phyloP scores from a whole-genome alignment of 192 early-diverging fungal genomes.

The Coemansia sp. region DNA sequence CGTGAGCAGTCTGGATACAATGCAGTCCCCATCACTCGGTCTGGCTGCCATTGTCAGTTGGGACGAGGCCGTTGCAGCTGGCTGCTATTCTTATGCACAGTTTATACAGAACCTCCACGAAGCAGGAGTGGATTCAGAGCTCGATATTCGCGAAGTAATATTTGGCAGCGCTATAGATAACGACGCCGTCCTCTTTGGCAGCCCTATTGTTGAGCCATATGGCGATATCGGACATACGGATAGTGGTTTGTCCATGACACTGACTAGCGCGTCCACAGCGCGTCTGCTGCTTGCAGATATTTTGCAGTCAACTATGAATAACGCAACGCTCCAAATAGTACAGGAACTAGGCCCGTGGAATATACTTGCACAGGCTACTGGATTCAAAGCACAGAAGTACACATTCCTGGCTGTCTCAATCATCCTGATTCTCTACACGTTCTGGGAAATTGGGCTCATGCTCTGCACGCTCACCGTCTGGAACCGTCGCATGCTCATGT shows the following conservation, averaged over 20 bases:
- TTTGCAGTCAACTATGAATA: neutral
- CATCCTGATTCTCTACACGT: slow-evolving; percentile 25
- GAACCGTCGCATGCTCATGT: slow-evolving; percentile 46
- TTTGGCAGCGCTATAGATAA: slow-evolving; percentile 25
- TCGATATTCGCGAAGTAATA: slow-evolving; percentile 10
- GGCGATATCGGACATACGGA: slow-evolving; percentile 5
- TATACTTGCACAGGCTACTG: slow-evolving; percentile 7
- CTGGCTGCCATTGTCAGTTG: slow-evolving; percentile 24
- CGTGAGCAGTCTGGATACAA: neutral
- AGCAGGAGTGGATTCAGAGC: neutral
- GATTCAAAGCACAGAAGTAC: slow-evolving; percentile 26
- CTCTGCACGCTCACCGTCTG: slow-evolving; percentile 32
- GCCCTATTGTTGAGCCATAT: slow-evolving; percentile 40
- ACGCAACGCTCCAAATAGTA: neutral
- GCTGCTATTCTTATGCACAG: slow-evolving; percentile 36
- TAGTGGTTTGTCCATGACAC: neutral
- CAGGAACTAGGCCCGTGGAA: slow-evolving; percentile 30
- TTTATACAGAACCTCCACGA: slow-evolving; percentile 7
- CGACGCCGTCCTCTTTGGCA: slow-evolving; percentile 13
- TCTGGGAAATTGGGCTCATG: slow-evolving; percentile 38
- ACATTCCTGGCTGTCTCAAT: slow-evolving; percentile 20
- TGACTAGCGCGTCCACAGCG: slow-evolving; percentile 13
- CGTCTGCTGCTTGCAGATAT: neutral
- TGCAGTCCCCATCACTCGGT: neutral
- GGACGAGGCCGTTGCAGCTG: slow-evolving; percentile 25